Conservation (phyloP, 768 basidiomycete genomes). For the Russula vinacea region DNA sequence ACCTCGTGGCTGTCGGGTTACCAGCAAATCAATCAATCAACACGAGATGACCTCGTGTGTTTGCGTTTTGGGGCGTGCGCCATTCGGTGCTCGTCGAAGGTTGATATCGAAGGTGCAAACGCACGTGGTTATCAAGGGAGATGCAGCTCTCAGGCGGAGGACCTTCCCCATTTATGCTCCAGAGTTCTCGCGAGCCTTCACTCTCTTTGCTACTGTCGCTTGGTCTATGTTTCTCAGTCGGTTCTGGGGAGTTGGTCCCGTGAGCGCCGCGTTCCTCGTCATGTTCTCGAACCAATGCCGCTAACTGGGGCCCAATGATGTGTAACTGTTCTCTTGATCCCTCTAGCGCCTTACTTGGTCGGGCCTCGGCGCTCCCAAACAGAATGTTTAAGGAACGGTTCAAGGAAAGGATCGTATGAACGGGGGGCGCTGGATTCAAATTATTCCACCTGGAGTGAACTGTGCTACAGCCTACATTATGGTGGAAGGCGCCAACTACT, state of each 20-base stretch:
- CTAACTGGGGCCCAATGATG: not conserved
- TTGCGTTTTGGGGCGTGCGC: not conserved
- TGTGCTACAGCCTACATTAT: not conserved
- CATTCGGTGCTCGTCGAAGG: not conserved
- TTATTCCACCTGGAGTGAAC: not conserved
- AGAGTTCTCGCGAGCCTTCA: constrained; percentile 29
- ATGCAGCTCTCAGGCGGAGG: constrained; percentile 28
- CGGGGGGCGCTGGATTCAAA: not conserved
- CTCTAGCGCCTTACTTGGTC: not conserved
- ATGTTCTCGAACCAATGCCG: constrained; percentile 5
- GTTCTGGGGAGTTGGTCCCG: constrained; percentile 31
- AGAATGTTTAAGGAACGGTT: not conserved
- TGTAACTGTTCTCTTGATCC: no score
- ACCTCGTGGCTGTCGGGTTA: no score
- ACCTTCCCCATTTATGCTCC: constrained; percentile 33
- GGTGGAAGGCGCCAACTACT: not conserved
- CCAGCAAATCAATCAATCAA: not conserved
- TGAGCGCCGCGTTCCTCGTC: constrained; percentile 24
- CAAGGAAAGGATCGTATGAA: no score
- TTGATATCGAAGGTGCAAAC: not conserved
- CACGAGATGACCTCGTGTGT: not conserved
- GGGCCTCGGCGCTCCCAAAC: not conserved
- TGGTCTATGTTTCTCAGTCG: constrained; percentile 31
- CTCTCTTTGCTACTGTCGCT: constrained; percentile 29
- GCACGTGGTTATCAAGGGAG: constrained; percentile 26